These are phyloP conservation scores for Nitzschia sp. DNA, from an alignment of 108 stramenopile species.

Conservation along the genomic window DNA sequence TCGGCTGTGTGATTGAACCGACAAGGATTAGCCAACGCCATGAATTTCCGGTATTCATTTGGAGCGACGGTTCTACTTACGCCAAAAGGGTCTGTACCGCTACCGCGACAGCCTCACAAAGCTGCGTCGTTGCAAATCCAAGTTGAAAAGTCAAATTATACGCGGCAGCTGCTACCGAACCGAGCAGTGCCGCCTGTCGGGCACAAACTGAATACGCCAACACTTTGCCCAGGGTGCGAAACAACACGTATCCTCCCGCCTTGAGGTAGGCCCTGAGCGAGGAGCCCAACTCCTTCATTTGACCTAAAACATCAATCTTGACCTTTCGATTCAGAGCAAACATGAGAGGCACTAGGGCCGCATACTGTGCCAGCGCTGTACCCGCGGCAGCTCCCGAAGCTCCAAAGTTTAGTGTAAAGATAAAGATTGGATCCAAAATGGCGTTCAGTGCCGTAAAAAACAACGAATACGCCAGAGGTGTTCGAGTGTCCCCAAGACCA, in stretches of 20 bases:
- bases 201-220: conserved; percentile 88
- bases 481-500: conserved; percentile 91
- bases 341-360: conserved; percentile 80
- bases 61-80: conserved; percentile 23
- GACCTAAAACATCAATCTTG: conserved; percentile 67
- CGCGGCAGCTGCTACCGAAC: conserved; percentile 84
- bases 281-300: conserved; percentile 48
- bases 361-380: conserved; percentile 86
- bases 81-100: conserved; percentile 82
- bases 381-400: conserved; percentile 92
- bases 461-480: conserved; percentile 83
- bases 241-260: conserved; percentile 78
- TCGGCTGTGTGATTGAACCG: conserved; percentile 35
- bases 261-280: conserved; percentile 69
- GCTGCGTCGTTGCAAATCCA: conserved; percentile 93
- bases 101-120: conserved; percentile 80
- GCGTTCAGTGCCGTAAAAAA: conserved; percentile 82
- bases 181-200: conserved; percentile 78
- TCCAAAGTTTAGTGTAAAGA: conserved; percentile 80
- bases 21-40: too few species aligned
- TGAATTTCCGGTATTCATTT: too few species aligned
- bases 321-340: conserved; percentile 67
- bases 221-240: conserved; percentile 88
- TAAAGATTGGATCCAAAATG: conserved; percentile 87
- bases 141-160: conserved; percentile 93